phyloP scores from a whole-genome alignment of 1,139 yeast genomes.

The Fermentozyma sake region DNA sequence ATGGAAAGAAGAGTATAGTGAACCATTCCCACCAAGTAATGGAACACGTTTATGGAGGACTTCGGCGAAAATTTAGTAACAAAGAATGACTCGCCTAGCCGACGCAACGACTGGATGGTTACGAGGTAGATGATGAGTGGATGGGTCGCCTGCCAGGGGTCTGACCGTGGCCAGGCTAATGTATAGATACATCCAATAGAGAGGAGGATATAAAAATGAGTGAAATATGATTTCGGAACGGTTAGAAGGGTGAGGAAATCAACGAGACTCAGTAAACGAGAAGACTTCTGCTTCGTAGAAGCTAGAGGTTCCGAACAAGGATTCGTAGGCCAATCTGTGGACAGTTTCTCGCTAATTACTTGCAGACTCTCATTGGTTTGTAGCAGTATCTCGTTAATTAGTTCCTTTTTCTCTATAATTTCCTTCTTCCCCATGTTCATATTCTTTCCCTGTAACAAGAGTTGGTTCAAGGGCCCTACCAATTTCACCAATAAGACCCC shows the following conservation, averaged over 20 bases:
- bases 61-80: conserved; percentile 44
- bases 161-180: background rate
- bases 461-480: conserved; percentile 8
- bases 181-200: conserved; percentile 2
- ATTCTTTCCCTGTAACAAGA: conserved; percentile 13
- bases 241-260: conserved; percentile 18
- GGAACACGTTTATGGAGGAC: conserved; percentile 68
- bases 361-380: too few relatives aligned
- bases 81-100: conserved; percentile 56
- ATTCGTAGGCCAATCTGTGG: background rate
- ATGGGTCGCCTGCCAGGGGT: background rate
- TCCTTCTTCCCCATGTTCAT: too few relatives aligned
- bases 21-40: conserved; percentile 68
- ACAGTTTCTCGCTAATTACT: too few relatives aligned
- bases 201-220: conserved; percentile 44
- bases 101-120: conserved; percentile 56
- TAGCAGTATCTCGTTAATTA: too few relatives aligned
- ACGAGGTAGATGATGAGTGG: conserved; percentile 14
- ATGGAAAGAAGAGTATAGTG: conserved; percentile 46
- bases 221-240: conserved; percentile 49
- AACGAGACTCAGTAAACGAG: too few relatives aligned
- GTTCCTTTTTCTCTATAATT: too few relatives aligned
- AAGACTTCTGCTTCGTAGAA: too few relatives aligned
- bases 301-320: background rate
- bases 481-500: conserved; percentile 7